Evolutionary conservation across 495 filamentous ascomycete species (phyloP), one percentile per base, ranked within the genome.

Genomic region (Geopyxis carbonaria): DNA sequence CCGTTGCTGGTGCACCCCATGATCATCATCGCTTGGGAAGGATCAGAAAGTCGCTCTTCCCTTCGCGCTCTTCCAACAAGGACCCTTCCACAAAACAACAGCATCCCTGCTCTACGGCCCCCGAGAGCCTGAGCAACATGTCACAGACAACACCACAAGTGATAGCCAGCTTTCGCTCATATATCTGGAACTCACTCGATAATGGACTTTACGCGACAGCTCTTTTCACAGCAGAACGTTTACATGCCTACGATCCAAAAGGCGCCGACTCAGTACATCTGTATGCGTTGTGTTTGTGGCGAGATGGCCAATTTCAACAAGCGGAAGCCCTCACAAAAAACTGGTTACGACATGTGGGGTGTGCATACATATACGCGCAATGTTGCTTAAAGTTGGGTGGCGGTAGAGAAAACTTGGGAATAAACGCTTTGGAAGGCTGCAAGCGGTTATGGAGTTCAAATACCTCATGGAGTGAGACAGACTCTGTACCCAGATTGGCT

Each of bases 171-270:
- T 64, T 95, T 48, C 71, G 78, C 54, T 79, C 89, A 53, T 67
- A 82, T 37, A 75, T 95, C 44, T 80, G 84, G 59, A 93, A 95
- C 61, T 76, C 92, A 54, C 72, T 97, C 56, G 89, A 97, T 60
- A 91, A 87, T 48, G 76, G 86, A 49, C 68, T 86, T 21, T 66
- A 78, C 47, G 70, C 79, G 22, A 94, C 89, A 48, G 89, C 89
- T 36, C 72, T 93, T 21, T 95, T 95, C 61, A 75, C 92, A 28
- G 78, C 89, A 34, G 81, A 83, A 36, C 76, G 89, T 33, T 68
- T 95, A 4, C 67, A 74, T 34, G 86, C 85, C 23, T 74, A 82
- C 49, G 89, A 95, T 44, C 73, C 72, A 13, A 72, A 76, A 40
- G 74, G 73, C 22, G 67, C 71, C 30, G 89, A 97, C 58, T 75